Evolutionary conservation across 2,329 filamentous ascomycete genomes (phyloP), one percentile per base, ranked within the genome.

Genomic region (Rutstroemia sydowiana): DNA sequence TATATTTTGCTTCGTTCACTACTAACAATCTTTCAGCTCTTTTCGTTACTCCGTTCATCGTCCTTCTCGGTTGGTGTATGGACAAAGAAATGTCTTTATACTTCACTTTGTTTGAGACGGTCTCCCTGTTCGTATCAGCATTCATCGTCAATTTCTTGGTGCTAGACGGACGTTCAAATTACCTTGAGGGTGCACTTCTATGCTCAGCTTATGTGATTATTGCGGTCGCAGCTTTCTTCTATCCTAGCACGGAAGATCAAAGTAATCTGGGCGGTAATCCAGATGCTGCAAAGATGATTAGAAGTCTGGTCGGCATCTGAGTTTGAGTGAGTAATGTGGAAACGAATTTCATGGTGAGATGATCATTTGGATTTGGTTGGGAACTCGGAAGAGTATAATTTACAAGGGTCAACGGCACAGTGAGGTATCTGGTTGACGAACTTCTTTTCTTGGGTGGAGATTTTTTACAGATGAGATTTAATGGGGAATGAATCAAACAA

Each of bases 71-170:
- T n/a, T 88, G 84, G 84, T 77, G 76, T 55, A 77, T 87, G 67
- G 70, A 75, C 55, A 78, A 77, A 54, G 74, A 82, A n/a, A 87
- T 88, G 82, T 79, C 85, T 26, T 75, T 95, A 31, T 90, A 92
- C 72, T 95, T 95, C 68, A 88, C 88, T 55, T 77, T 89, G 45
- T 95, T 95, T 69, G 88, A 95, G 76, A 95, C 88, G 0, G 86
- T 93, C 20, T 88, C 85, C 52, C 78, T 95, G 63, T 95, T 95
- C 68, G 81, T 92, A 47, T 87, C 82, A 47, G 84, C 89, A 7
- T 83, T 95, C 58, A 89, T 95, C 57, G 87, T 92, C 69, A 93
- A 92, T 70, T 95, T 93, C 66, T 71, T 95, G 54, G 88, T 95
- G 45, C 73, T 92, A 55, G 89, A 95, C 63, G 88, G 88, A 10